These are phyloP conservation scores for Dioscorea dumetorum DNA, from an alignment of 106 monocot species.

Conservation along the genomic window DNA sequence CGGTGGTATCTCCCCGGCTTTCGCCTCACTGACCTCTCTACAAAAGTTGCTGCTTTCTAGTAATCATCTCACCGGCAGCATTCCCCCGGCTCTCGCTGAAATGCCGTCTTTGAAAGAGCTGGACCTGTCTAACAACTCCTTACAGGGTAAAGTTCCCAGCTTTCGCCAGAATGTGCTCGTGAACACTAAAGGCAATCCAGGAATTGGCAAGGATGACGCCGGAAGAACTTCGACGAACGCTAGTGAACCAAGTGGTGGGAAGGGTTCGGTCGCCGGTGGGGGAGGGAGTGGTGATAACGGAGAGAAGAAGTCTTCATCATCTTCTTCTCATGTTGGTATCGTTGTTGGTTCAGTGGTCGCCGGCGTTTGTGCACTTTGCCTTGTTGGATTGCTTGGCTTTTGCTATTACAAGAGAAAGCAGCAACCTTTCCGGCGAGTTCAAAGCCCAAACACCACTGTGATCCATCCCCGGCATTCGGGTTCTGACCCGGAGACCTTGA, in stretches of 20 bases:
- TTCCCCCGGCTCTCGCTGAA: conserved; percentile 25
- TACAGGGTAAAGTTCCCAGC: conserved; percentile 36
- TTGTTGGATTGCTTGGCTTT: conserved; percentile 19
- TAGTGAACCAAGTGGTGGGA: neutral
- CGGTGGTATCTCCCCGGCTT: conserved; percentile 42
- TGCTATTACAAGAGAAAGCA: conserved; percentile 28
- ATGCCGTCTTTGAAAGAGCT: conserved; percentile 30
- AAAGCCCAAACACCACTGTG: conserved; percentile 42
- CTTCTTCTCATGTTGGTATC: conserved; percentile 8
- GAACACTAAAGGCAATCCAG: conserved; percentile 39
- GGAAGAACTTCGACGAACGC: neutral
- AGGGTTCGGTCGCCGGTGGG: neutral
- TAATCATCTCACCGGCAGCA: conserved; percentile 52
- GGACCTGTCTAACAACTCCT: conserved; percentile 44
- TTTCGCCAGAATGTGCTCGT: conserved; percentile 32
- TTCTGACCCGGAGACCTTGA: conserved; percentile 34
- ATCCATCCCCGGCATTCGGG: conserved; percentile 35
- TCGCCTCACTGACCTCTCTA: conserved; percentile 31
- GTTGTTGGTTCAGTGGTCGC: conserved; percentile 31
- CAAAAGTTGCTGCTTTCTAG: conserved; percentile 38
- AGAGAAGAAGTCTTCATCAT: conserved; percentile 7
- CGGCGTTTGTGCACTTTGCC: conserved; percentile 8
- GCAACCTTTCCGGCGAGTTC: conserved; percentile 18
- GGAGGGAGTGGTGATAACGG: neutral
- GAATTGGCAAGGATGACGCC: conserved; percentile 17